A percentile compares a stretch with the other conserved stretches of the same genome.
phyloP scores from a whole-genome alignment of 345 rosid genomes.

The Sonneratia alba region DNA sequence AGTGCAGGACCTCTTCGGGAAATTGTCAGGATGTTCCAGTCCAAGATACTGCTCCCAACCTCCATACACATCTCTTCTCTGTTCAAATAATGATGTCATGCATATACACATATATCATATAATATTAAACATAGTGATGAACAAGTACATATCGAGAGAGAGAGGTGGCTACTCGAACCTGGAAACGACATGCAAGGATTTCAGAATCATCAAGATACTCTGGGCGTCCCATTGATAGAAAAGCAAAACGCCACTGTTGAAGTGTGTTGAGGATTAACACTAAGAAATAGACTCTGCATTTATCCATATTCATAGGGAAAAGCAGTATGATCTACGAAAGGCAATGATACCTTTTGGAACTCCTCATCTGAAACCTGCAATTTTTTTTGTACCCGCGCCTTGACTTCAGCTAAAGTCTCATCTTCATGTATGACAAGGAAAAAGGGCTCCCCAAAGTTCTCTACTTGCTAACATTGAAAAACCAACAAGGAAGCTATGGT shows the following conservation, averaged over 20 bases:
- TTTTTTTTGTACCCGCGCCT: conserved; percentile 69
- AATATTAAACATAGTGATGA: neutral
- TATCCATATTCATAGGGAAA: neutral
- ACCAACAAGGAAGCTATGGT: neutral
- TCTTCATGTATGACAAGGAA: conserved; percentile 86
- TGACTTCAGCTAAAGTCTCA: conserved; percentile 75
- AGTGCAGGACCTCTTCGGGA: neutral
- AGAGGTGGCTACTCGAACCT: conserved; percentile 28
- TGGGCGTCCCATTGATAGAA: conserved; percentile 76
- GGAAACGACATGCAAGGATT: conserved; percentile 64
- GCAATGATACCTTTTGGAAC: conserved; percentile 55
- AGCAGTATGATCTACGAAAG: neutral
- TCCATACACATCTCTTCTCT: conserved; percentile 47
- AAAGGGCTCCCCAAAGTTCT: conserved; percentile 95
- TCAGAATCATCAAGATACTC: conserved; percentile 82
- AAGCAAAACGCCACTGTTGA: conserved; percentile 88
- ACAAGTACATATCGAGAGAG: neutral
- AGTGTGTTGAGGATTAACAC: neutral
- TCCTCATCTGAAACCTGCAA: conserved; percentile 85
- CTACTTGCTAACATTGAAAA: conserved; percentile 52
- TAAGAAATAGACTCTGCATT: neutral
- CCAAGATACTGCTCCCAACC: conserved; percentile 10
- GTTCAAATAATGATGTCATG: neutral
- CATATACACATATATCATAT: neutral
- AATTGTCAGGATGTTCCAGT: neutral